Base-by-base conservation (phyloP, 768 basidiomycete species). In the Kwoniella shandongensis region DNA sequence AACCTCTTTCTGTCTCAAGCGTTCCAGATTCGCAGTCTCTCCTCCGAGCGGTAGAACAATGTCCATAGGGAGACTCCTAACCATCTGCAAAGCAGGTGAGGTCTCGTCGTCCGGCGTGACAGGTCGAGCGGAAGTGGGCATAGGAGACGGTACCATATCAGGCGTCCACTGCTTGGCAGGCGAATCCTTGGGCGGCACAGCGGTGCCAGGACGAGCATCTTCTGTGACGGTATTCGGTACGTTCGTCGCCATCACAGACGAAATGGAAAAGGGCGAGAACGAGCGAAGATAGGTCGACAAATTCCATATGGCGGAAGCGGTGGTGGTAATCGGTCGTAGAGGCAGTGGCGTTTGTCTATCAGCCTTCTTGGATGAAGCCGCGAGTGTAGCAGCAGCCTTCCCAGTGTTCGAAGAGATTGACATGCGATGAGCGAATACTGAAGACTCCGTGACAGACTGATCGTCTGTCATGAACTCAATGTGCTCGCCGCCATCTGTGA, bases 51-150 rank as follows among this genome's bases (percentile, higher is more conserved):
- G 66, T 2, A 66, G 39, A 18, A 68, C 57, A 30, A 73, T 73
- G 45, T 73, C 61, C 69, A 73, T 68, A 1, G 71, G 71, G 4
- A 73, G 51, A 50, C 63, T 65, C 29, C 66, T 41, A 20, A 73
- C 71, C 51, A 73, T 48, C 25, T 67, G 53, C 26, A 60, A 59
- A 23, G 63, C 57, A 3, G 53, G 64, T 12, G 41, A 44, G n/a
- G 57, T 56, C 13, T 48, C 49, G 0, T 39, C 42, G 18, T 62
- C 63, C 2, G 48, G 39, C 2, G 45, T 30, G 11, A 32, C 23
- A 18, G 39, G 26, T 8, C 39, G 17, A 7, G 29, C n/a, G 46
- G 41, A 36, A 22, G 47, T 38, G 4, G 41, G 57, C 22, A 30
- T 20, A n/a, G 49, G 46, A 8, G 62, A 29, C 13, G 53, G 52